These are phyloP conservation scores for Tephrocybe rancida DNA, from an alignment of 768 basidiomycete species.

Conservation along the genomic window DNA sequence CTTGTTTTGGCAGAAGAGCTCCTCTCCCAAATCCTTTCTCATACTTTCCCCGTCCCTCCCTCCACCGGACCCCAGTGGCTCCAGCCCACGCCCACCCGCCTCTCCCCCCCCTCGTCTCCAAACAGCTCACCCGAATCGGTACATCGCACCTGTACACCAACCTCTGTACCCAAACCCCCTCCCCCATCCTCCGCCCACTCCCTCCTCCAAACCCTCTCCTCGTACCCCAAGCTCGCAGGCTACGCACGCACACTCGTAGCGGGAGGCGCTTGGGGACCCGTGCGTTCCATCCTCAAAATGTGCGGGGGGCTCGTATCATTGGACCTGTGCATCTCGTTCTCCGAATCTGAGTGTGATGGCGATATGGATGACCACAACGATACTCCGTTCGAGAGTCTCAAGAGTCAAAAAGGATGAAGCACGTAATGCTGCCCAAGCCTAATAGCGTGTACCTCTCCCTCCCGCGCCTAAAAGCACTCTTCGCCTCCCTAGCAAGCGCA, in stretches of 20 bases:
- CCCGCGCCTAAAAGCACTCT: conserved; percentile 43
- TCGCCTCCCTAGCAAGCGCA: conserved; percentile 47
- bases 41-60: neutral
- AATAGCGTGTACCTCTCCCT: conserved; percentile 56
- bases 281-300: conserved; percentile 37
- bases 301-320: conserved; percentile 27
- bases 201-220: conserved; percentile 37
- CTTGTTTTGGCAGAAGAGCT: conserved; percentile 54
- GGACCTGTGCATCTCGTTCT: conserved; percentile 41
- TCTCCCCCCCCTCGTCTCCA: conserved; percentile 50
- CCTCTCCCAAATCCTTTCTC: conserved; percentile 45
- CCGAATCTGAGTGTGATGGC: too few species aligned
- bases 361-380: conserved; percentile 42
- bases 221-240: conserved; percentile 36
- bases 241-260: conserved; percentile 45
- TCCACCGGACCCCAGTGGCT: conserved; percentile 2
- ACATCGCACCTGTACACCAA: conserved; percentile 60
- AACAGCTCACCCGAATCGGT: conserved; percentile 54
- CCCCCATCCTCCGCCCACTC: conserved; percentile 44
- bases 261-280: conserved; percentile 40
- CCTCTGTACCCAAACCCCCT: conserved; percentile 42
- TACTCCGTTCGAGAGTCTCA: conserved; percentile 32
- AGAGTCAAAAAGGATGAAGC: conserved; percentile 36
- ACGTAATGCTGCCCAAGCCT: conserved; percentile 56
- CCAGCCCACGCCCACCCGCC: conserved; percentile 26